Conservation (phyloP, 805 yeast genomes). For the Candida sithepensis region DNA sequence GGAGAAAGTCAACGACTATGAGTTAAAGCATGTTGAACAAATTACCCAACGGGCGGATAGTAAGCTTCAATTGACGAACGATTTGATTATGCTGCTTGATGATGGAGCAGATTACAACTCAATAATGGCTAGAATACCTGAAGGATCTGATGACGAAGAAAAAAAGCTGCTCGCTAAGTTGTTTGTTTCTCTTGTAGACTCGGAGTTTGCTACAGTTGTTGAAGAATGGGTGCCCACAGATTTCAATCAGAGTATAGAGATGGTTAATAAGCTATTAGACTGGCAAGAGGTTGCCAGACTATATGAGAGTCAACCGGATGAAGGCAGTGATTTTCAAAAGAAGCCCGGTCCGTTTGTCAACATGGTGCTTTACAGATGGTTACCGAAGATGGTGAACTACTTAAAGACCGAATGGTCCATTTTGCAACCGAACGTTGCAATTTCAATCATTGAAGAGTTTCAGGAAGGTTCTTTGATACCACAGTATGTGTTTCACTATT, state of each 20-base stretch:
- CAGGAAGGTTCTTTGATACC: constrained; percentile 31
- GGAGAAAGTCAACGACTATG: constrained; percentile 11
- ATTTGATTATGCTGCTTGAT: background rate
- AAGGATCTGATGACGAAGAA: constrained; percentile 4
- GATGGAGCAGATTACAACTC: constrained; percentile 3
- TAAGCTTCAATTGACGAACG: constrained; percentile 7
- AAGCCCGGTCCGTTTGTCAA: constrained; percentile 30
- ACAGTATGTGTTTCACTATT: constrained; percentile 20
- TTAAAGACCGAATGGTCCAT: constrained; percentile 36
- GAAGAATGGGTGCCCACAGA: constrained; percentile 37
- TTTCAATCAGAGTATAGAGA: constrained; percentile 24
- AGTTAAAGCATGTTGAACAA: constrained; percentile 9
- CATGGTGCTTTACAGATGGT: constrained; percentile 34
- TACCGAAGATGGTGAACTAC: constrained; percentile 28
- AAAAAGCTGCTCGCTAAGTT: constrained; percentile 11
- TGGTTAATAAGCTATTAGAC: constrained; percentile 28
- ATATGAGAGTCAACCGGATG: background rate
- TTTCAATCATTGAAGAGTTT: constrained; percentile 36
- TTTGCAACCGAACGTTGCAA: constrained; percentile 35
- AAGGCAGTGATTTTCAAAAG: constrained; percentile 1
- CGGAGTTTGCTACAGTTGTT: constrained; percentile 18
- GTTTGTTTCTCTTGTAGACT: constrained; percentile 19
- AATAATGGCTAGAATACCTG: constrained; percentile 1
- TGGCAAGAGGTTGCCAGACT: constrained; percentile 18
- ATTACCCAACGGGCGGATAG: constrained; percentile 2